Evolutionary conservation across 2,329 filamentous ascomycete species (phyloP), one percentile per base, ranked within the genome.

Genomic region (Colletotrichum coccodes): DNA sequence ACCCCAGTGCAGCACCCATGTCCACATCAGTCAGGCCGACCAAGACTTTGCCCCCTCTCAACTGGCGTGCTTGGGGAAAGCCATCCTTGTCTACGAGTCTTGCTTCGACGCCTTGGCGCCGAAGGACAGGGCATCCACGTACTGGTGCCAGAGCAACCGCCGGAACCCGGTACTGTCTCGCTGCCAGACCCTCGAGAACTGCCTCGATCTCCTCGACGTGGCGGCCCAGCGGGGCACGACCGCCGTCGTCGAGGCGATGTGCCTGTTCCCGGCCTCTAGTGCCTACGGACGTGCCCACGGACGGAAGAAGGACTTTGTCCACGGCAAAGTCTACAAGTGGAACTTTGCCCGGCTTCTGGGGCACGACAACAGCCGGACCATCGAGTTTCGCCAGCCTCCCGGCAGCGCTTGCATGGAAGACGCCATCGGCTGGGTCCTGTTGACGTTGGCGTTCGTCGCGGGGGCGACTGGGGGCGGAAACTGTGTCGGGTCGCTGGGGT

Each of bases 261-360:
- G 79, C 49, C 71, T 78, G 11, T 75, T 77, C 56, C 73, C 79
- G 0, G 74, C 75, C 11, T 60, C 66, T 1, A 78, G 75, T 23
- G 73, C 75, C 2, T 77, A 76, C 54, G 80, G 78, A 26, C 71
- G 71, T 1, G 74, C 76, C 7, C 73, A 77, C 23, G 76, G 78
- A 12, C 73, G 72, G 64, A 75, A 73, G 52, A 68, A 73, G 42
- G 76, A 80, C 60, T 81, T 81, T 66, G 72, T 82, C 26, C 75
- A 78, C 47, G 79, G 79, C 14, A 80, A 80, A 61, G 77, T 79
- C 34, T 82, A 79, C 72, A 82, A 81, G 74, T 82, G 80, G 80
- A 76, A 81, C 57, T 77, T 81, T 59, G 72, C 76, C 0, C 75
- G 76, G 1, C 73, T 80, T 47, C 44, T 78, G 38, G 40, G 68